Percentiles rank a stretch among this genome's conserved stretches.
Conservation (phyloP, 2,329 filamentous ascomycete species). For the Capronia epimyces region DNA sequence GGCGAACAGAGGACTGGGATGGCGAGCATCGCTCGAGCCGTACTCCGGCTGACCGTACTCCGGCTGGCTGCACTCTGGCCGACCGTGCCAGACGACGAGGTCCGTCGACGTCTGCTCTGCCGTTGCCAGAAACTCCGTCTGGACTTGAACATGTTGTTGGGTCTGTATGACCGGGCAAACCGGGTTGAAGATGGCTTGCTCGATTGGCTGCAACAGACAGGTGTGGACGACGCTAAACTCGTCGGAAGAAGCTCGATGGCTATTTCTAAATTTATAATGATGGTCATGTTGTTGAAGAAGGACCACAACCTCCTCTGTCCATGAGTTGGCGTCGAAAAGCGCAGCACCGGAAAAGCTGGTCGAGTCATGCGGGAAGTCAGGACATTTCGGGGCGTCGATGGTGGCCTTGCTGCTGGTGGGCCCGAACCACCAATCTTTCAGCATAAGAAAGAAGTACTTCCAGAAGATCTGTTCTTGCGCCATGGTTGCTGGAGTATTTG, state of each 20-base stretch:
- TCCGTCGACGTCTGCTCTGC: neutral
- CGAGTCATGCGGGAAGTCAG: slow-evolving; percentile 2
- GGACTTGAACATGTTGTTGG: neutral
- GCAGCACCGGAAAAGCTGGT: neutral
- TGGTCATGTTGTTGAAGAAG: neutral
- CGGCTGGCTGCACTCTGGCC: too few species aligned
- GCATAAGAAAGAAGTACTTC: neutral
- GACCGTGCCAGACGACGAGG: neutral
- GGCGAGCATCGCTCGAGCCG: neutral
- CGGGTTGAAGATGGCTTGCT: slow-evolving; percentile 4
- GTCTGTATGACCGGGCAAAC: slow-evolving; percentile 7
- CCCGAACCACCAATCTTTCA: neutral
- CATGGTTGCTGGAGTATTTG: neutral
- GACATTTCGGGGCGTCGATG: neutral
- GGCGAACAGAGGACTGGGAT: neutral
- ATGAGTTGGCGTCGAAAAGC: slow-evolving; percentile 1
- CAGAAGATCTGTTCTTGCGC: neutral
- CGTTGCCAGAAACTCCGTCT: neutral
- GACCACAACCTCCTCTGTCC: neutral
- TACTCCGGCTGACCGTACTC: neutral
- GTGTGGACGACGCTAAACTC: neutral
- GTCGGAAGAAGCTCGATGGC: neutral
- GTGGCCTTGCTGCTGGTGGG: neutral
- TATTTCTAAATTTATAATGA: neutral
- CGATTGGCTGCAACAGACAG: neutral